Evolutionary conservation across 2,329 filamentous ascomycete genomes (phyloP), one percentile per base, ranked within the genome.

Genomic region (Calonectria multiphialidica): DNA sequence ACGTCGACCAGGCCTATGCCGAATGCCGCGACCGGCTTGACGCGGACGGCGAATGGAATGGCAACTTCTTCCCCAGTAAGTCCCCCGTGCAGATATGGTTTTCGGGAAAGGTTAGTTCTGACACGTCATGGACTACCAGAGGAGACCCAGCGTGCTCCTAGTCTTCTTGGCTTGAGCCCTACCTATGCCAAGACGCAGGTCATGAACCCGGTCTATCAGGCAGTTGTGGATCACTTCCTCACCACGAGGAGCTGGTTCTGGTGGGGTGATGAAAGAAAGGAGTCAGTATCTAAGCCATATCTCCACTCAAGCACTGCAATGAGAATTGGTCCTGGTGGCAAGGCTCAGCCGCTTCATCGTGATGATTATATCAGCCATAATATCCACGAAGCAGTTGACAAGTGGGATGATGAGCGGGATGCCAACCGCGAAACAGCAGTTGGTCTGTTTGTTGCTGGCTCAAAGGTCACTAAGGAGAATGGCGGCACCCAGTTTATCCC

Each of bases 361-460:
- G 74, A 76, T n/a, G 73, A 76, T 16, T 75, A 75, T 8, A 73
- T 75, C 28, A 67, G 65, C 25, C 74, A 75, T 21, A 75, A 75
- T 2, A 57, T 72, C 18, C 62, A 71, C 23, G 9, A 47, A 16
- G 40, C 53, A 21, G 25, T 71, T 8, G 33, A 50, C 5, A 1
- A 42, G 68, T 67, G 64, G 69, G 55, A 71, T 40, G 63, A 71
- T 15, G 62, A 61, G 50, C 49, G 68, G 16, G 68, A 70, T 33
- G 23, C 30, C 33, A 62, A 66, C 44, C 68, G 62, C 12, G 68
- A 71, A 35, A 66, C 62, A 13, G 68, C 68, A 10, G 62, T 71
- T 4, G 68, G 68, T 6, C 37, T 66, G 33, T 71, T 71, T 30
- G 68, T 71, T 2, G 68, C 68, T 4, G 62, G 68, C 5, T 61